Conservation (phyloP, 148 eudicot genomes). For the Amaranthus hypochondriacus region DNA sequence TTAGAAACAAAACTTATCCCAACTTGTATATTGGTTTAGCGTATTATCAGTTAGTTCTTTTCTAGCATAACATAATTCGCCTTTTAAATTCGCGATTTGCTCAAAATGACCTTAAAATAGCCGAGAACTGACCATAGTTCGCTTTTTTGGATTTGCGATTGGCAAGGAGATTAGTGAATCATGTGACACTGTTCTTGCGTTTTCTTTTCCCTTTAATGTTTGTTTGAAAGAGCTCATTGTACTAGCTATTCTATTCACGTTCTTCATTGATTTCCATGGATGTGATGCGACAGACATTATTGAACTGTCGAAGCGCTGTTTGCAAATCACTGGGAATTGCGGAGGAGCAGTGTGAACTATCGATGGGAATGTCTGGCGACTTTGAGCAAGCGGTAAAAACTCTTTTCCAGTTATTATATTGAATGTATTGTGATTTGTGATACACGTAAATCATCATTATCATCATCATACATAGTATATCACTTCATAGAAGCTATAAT, state of each 20-base stretch:
- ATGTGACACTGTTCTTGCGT: too few species aligned
- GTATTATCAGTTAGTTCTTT: neutral
- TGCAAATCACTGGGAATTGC: slow-evolving; percentile 77
- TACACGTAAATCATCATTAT: too few species aligned
- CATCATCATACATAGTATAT: too few species aligned
- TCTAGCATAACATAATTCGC: too few species aligned
- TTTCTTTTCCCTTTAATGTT: neutral
- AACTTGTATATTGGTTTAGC: neutral
- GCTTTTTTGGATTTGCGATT: too few species aligned
- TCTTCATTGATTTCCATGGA: neutral
- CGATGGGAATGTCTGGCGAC: slow-evolving; percentile 99
- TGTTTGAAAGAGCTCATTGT: neutral
- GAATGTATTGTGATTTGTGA: too few species aligned
- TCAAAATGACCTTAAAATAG: too few species aligned
- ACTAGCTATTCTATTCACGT: neutral
- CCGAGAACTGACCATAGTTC: too few species aligned
- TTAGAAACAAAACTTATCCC: neutral
- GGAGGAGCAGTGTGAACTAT: slow-evolving; percentile 67
- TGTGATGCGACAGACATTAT: slow-evolving; percentile 53
- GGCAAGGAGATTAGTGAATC: too few species aligned
- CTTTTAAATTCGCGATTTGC: too few species aligned
- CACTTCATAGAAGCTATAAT: too few species aligned
- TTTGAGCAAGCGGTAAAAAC: slow-evolving; percentile 83
- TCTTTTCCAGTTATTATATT: too few species aligned
- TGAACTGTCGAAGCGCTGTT: slow-evolving; percentile 57